Conservation (phyloP, 768 basidiomycete genomes). For the Cytidiella melzeri region DNA sequence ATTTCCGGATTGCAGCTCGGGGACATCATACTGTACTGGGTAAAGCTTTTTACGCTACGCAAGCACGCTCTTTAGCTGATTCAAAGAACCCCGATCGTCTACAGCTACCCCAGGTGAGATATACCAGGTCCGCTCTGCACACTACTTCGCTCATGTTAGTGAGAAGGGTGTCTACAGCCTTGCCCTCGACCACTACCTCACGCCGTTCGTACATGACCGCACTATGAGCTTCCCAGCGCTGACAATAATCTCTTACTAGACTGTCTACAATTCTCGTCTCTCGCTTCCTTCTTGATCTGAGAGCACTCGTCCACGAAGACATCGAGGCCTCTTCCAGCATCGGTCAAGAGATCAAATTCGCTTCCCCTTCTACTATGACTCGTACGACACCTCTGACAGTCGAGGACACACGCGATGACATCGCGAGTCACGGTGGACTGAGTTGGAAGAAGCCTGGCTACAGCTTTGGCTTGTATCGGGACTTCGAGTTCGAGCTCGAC, state of each 20-base stretch:
- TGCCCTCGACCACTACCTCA: constrained; percentile 7
- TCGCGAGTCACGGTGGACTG: background rate
- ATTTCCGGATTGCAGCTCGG: background rate
- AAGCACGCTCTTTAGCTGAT: background rate
- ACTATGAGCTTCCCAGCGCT: background rate
- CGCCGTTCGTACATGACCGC: background rate
- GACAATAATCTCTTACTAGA: background rate
- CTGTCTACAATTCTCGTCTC: constrained; percentile 7
- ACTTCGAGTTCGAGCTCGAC: background rate
- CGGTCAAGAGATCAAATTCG: background rate
- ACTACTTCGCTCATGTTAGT: too few species aligned
- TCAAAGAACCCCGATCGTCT: background rate
- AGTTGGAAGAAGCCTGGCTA: background rate
- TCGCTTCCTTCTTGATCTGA: constrained; percentile 8
- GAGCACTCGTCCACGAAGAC: background rate
- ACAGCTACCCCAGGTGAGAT: constrained; percentile 2
- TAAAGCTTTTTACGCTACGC: background rate
- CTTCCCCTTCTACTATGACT: background rate
- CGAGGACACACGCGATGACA: background rate
- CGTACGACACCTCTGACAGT: background rate
- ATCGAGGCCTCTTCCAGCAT: background rate
- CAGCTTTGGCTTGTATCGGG: background rate
- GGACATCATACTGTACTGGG: background rate
- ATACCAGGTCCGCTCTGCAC: background rate
- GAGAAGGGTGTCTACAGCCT: constrained; percentile 11